A percentile compares a stretch with the other conserved stretches of the same genome.
These are phyloP conservation scores for Paspalum notatum DNA, from an alignment of 176 grass and related monocot genomes.

Conservation along the genomic window DNA sequence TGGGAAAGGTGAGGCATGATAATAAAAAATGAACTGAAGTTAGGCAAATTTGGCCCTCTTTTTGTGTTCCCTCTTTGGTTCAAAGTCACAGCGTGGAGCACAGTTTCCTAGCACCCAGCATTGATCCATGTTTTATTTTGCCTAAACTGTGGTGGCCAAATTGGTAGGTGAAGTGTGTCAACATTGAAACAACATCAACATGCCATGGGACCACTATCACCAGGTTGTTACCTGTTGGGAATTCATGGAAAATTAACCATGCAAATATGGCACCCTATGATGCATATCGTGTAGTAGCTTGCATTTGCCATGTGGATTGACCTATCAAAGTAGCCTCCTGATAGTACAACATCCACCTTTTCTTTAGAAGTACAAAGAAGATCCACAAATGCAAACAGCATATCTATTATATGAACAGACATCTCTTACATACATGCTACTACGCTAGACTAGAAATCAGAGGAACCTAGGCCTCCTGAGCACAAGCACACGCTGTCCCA, in stretches of 20 bases:
- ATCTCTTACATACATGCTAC: no score
- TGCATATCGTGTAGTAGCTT: not conserved
- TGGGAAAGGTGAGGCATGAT: not conserved
- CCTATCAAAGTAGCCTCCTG: not conserved
- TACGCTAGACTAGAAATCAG: not conserved
- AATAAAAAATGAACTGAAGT: not conserved
- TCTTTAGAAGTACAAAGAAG: conserved; percentile 4
- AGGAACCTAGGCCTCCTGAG: not conserved
- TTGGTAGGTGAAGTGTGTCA: not conserved
- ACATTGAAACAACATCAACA: not conserved
- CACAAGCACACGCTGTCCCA: not conserved
- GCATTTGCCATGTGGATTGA: conserved; percentile 1
- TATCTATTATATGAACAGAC: not conserved
- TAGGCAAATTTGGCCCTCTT: conserved; percentile 12
- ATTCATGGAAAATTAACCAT: not conserved
- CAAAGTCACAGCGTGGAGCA: not conserved
- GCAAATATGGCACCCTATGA: not conserved
- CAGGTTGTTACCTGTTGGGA: not conserved
- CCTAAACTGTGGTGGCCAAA: not conserved
- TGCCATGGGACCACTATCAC: not conserved
- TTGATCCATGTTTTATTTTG: not conserved
- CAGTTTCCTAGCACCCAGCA: not conserved
- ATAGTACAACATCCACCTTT: not conserved
- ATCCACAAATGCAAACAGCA: not conserved
- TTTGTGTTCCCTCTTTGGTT: not conserved